Evolutionary conservation across 306 rosid genomes (phyloP), one percentile per base, ranked within the genome.

Genomic region (Argentina anserina): DNA sequence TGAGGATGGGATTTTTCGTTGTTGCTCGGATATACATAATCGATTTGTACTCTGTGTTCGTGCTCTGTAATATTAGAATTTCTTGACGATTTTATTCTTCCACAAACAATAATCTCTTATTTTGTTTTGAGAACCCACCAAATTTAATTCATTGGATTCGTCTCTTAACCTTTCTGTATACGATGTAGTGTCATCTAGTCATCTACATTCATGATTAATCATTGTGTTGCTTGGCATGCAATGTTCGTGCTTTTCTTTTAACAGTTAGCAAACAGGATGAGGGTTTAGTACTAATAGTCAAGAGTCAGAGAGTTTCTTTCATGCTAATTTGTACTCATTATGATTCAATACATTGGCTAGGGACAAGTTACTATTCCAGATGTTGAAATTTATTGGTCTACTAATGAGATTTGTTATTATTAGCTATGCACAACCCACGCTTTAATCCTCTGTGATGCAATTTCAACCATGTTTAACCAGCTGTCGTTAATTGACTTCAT

Each of bases 1-100:
- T 46, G 82, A 81, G 76, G 15, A 34, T 34, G 43, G 82, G 62
- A 40, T 78, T 75, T 85, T 77, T 58, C n/a, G 1, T 61, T 62
- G 86, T 79, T 90, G 87, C 81, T 72, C 72, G 84, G 86, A 79
- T 82, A 82, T 84, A 77, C 73, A 85, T 80, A 80, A 81, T 78
- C 80, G 83, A 75, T 67, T 84, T 81, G 81, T 90, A 71, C 79
- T 76, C 63, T 80, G 79, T 76, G 81, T 70, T 49, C 76, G 65
- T 81, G 76, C 79, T 81, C 75, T 88, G 85, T 88, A 81, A 74
- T 80, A 73, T 56, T 82, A 87, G 88, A 84, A 67, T 61, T 67
- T 81, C 71, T 80, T 47, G 73, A 70, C 81, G 47, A 60, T 52
- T 79, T 56, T 58, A 7, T 55, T 26, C 7, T 36, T 23, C 13